A percentile compares a stretch with the other conserved stretches of the same genome.
Conservation (phyloP, 371 early-diverging fungal species). For the Amoeboaphelidium protococcarum region DNA sequence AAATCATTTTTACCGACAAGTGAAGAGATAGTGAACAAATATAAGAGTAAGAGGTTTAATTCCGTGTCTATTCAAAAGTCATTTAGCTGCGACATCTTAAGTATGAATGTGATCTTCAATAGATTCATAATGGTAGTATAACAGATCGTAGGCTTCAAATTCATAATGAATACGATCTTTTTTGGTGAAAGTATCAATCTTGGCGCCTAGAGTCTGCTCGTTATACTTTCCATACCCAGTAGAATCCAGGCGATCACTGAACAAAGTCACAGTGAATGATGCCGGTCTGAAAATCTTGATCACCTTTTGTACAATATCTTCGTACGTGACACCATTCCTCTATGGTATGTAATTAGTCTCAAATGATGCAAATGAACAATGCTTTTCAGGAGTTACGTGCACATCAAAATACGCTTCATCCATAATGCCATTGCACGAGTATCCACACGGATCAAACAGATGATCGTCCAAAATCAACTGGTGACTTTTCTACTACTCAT, state of each 20-base stretch:
- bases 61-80: too few species aligned
- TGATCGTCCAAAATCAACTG: slow-evolving; percentile 34
- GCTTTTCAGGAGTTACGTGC: slow-evolving; percentile 92
- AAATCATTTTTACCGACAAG: too few species aligned
- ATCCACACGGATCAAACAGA: slow-evolving; percentile 77
- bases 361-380: slow-evolving; percentile 87
- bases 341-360: slow-evolving; percentile 63
- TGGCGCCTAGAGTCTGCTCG: slow-evolving; percentile 13
- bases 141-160: slow-evolving; percentile 42
- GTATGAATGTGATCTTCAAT: too few species aligned
- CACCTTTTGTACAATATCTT: slow-evolving; percentile 38
- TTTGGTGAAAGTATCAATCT: slow-evolving; percentile 25
- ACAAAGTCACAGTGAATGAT: slow-evolving; percentile 53
- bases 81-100: too few species aligned
- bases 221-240: too few species aligned
- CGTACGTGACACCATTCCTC: slow-evolving; percentile 19
- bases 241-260: slow-evolving; percentile 14
- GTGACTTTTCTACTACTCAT: not conserved
- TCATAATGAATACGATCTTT: slow-evolving; percentile 43
- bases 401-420: slow-evolving; percentile 57
- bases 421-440: slow-evolving; percentile 54
- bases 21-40: too few species aligned
- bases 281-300: slow-evolving; percentile 49
- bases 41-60: too few species aligned
- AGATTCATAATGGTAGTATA: slow-evolving; percentile 8